These are phyloP conservation scores for Sporothrix brunneoviolacea DNA, from an alignment of 2,329 filamentous ascomycete species.

Conservation along the genomic window DNA sequence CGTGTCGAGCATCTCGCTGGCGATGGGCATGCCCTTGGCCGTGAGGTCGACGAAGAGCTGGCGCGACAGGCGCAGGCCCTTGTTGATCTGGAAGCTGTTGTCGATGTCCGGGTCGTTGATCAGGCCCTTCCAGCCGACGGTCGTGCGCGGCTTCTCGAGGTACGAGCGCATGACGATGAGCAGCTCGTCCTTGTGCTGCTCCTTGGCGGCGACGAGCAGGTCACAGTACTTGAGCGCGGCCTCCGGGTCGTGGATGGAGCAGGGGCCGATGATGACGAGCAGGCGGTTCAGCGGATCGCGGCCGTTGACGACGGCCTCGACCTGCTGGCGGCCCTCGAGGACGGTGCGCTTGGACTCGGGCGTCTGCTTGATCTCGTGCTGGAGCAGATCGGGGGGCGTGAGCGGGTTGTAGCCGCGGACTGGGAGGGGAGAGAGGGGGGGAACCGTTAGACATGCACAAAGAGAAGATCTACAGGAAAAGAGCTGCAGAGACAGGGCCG, in stretches of 20 bases:
- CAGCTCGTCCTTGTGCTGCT: conserved; percentile 83
- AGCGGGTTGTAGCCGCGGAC: conserved; percentile 89
- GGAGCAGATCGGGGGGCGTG: conserved; percentile 87
- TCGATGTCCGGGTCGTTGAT: conserved; percentile 99
- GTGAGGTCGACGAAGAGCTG: conserved; percentile 93
- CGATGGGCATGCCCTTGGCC: conserved; percentile 86
- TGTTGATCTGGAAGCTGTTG: conserved; percentile 98
- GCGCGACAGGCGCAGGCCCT: conserved; percentile 78
- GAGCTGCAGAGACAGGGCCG: background rate
- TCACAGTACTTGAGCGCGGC: conserved; percentile 92
- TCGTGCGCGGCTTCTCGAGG: conserved; percentile 96
- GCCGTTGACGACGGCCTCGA: conserved; percentile 55
- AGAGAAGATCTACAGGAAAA: background rate
- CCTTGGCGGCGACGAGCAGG: conserved; percentile 69
- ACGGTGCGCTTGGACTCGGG: conserved; percentile 53
- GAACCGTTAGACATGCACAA: background rate
- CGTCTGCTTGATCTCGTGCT: conserved; percentile 75
- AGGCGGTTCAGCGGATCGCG: conserved; percentile 50
- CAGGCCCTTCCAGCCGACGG: conserved; percentile 96
- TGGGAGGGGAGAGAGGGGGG: conserved; percentile 43
- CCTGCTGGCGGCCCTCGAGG: conserved; percentile 54
- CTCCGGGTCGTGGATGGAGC: conserved; percentile 91
- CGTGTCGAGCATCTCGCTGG: conserved; percentile 96
- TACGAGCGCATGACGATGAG: conserved; percentile 97
- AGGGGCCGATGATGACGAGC: conserved; percentile 81